Percentiles rank a stretch among this genome's conserved stretches.
These are phyloP conservation scores for Asterophora lycoperdoides DNA, from an alignment of 768 basidiomycete genomes.

Conservation along the genomic window DNA sequence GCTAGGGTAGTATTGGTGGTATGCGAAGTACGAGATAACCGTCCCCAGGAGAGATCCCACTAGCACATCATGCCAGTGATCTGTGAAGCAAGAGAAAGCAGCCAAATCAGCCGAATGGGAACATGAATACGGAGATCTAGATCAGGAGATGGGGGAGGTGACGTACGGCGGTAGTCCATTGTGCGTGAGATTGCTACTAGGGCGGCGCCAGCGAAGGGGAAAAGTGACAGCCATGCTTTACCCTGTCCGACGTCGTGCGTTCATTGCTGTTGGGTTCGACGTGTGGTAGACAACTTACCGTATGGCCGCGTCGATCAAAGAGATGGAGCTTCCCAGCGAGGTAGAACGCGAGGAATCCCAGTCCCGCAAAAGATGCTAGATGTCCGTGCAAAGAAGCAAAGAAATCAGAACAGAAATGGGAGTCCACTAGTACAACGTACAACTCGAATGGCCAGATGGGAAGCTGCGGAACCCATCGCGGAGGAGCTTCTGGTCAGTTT, in stretches of 20 bases:
- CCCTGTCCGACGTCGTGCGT: slow-evolving; percentile 34
- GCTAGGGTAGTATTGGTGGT: slow-evolving; percentile 85
- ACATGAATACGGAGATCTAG: slow-evolving; percentile 5
- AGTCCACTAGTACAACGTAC: slow-evolving; percentile 40
- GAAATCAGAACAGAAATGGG: not conserved
- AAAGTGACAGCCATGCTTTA: slow-evolving; percentile 81
- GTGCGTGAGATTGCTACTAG: slow-evolving; percentile 85
- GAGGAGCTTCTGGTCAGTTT: slow-evolving; percentile 51
- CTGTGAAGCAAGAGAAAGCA: slow-evolving; percentile 38
- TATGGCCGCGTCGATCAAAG: slow-evolving; percentile 76
- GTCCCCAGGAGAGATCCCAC: slow-evolving; percentile 77
- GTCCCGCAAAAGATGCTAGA: slow-evolving; percentile 86
- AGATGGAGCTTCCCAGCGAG: slow-evolving; percentile 90
- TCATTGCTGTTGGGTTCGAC: not conserved
- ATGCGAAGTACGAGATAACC: slow-evolving; percentile 65
- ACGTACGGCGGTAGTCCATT: slow-evolving; percentile 86
- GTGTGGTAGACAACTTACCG: slow-evolving; percentile 36
- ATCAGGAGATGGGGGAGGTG: not conserved
- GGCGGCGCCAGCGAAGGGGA: slow-evolving; percentile 74
- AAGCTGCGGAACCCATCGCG: slow-evolving; percentile 91
- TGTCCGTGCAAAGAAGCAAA: not conserved
- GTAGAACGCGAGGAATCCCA: slow-evolving; percentile 87
- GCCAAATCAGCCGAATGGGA: slow-evolving; percentile 5
- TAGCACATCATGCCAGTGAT: slow-evolving; percentile 91
- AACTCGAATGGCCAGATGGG: slow-evolving; percentile 84